A percentile compares a stretch with the other conserved stretches of the same genome.
phyloP scores from a whole-genome alignment of 2,329 filamentous ascomycete genomes.

The Monosporascus sp. region DNA sequence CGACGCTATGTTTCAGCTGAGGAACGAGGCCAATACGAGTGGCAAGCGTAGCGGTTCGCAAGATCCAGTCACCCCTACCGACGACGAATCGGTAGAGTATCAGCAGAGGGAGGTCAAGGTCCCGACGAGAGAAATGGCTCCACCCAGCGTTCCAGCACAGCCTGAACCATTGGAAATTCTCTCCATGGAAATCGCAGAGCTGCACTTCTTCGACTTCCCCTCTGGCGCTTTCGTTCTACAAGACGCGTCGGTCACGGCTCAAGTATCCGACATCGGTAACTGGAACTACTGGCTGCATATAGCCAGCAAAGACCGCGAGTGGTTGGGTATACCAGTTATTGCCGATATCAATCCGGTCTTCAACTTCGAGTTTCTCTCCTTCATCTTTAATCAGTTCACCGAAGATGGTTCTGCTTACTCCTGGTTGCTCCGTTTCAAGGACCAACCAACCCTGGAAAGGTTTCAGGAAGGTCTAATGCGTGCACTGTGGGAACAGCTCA shows the following conservation, averaged over 20 bases:
- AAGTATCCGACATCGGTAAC: constrained; percentile 77
- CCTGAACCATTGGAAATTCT: constrained; percentile 71
- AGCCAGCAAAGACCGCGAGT: constrained; percentile 67
- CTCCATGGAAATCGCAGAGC: constrained; percentile 69
- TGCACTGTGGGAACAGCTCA: constrained; percentile 92
- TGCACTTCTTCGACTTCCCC: constrained; percentile 90
- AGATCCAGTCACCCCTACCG: constrained; percentile 14
- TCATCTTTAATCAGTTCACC: constrained; percentile 97
- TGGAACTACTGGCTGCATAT: constrained; percentile 98
- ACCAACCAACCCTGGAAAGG: constrained; percentile 71
- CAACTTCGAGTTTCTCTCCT: constrained; percentile 98
- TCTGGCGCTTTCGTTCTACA: constrained; percentile 80
- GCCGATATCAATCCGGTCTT: constrained; percentile 97
- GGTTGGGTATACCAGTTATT: constrained; percentile 79
- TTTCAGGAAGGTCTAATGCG: constrained; percentile 96
- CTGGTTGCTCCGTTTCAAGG: constrained; percentile 89
- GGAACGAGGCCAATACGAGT: constrained; percentile 40
- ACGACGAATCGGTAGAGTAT: constrained; percentile 23
- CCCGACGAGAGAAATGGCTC: constrained; percentile 16
- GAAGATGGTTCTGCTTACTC: constrained; percentile 87
- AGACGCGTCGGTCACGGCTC: constrained; percentile 68
- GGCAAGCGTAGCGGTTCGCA: constrained; percentile 35
- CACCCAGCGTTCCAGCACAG: constrained; percentile 55
- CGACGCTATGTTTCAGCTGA: constrained; percentile 51
- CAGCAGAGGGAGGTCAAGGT: constrained; percentile 26